phyloP scores from a whole-genome alignment of 495 filamentous ascomycete genomes.

The Darksidea phi region DNA sequence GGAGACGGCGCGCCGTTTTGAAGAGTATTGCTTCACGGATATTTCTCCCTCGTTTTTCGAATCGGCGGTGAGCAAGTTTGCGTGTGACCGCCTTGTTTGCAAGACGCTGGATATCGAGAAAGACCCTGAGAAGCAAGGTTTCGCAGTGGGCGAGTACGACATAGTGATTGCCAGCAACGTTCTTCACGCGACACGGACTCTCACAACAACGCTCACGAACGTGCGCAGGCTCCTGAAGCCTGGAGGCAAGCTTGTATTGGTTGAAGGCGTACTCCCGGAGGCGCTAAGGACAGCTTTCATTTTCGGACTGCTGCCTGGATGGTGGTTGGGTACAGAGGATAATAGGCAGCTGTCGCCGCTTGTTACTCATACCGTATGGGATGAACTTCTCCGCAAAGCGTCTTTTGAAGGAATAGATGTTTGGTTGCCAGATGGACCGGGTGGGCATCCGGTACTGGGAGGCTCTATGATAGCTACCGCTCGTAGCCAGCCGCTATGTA shows the following conservation, averaged over 20 bases:
- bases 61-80: neutral
- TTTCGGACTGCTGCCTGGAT: slow-evolving; percentile 2
- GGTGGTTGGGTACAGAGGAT: slow-evolving; percentile 1
- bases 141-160: neutral
- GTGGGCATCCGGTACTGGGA: no score
- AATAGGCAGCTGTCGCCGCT: neutral
- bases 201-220: neutral
- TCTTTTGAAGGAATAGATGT: neutral
- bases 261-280: neutral
- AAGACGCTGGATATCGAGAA: neutral
- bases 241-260: neutral
- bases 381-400: neutral
- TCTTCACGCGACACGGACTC: neutral
- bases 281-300: neutral
- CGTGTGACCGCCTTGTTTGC: neutral
- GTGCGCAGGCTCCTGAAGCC: neutral
- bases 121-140: neutral
- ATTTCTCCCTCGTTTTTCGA: neutral
- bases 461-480: no score
- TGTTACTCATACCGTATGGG: neutral
- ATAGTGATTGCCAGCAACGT: neutral
- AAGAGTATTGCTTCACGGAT: slow-evolving; percentile 2
- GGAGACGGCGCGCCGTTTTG: neutral
- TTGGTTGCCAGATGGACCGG: no score
- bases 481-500: no score